Base-by-base conservation (phyloP, 2,329 filamentous ascomycete species). In the Colletotrichum neosansevieriae region DNA sequence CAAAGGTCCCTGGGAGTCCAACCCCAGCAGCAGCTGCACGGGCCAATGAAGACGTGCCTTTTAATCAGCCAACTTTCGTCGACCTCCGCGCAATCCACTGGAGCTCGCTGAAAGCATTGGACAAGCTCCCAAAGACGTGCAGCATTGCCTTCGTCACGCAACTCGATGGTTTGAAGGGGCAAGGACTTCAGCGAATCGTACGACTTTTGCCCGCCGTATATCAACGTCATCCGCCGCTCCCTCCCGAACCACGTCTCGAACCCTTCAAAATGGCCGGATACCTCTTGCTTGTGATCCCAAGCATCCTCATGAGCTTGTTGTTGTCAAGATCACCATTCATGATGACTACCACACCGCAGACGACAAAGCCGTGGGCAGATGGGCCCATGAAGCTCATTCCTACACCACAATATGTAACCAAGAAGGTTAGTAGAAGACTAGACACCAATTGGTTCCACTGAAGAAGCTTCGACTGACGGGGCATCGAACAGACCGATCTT, bases 361-460 rank as follows among this genome's bases (percentile, higher is more conserved):
- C 75, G 21, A 75, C 71, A n/a, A 73, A 73, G 61, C 69, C 66
- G 34, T 89, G 87, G 87, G 87, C 86, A 2, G 85, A 89, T 73
- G 76, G 79, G 40, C 87, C 87, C 38, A 82, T 89, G 76, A 80
- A 81, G 74, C 79, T 89, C 64, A 81, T 89, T 50, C 76, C 79
- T 3, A 89, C 86, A 62, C 86, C 86, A 17, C 82, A 85, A 68
- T 85, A 80, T 70, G 79, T 81, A 73, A 86, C 84, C 3, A 82
- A 84, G 68, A 85, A 85, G 80, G 84, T 85, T 44, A 50, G 71
- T 58, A 6, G 19, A 15, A 45, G n/a, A 44, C 21, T 32, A 21
- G 12, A 40, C 36, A 38, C 45, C 58, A 21, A 58, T 59, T 29
- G 36, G 40, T 54, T 40, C 17, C 34, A 21, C 45, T 21, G 12